Conservation (phyloP, 805 yeast genomes). For the Yamadazyma paraphyllophila region DNA sequence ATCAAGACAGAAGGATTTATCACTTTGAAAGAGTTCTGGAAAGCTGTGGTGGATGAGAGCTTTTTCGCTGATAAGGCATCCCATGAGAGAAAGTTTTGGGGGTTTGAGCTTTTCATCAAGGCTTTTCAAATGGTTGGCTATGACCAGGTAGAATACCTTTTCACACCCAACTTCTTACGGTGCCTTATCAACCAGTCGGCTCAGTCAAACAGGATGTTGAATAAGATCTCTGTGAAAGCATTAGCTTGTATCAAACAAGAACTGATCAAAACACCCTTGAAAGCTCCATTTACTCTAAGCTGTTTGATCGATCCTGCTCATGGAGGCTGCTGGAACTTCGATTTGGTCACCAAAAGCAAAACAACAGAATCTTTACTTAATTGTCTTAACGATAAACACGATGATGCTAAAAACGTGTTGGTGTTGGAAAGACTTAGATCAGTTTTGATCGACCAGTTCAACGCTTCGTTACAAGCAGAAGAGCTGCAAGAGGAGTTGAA, state of each 20-base stretch:
- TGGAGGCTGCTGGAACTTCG: slow-evolving; percentile 68
- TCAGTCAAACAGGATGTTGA: slow-evolving; percentile 60
- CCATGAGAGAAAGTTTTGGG: slow-evolving; percentile 82
- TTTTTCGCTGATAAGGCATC: slow-evolving; percentile 76
- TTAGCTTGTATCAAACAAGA: slow-evolving; percentile 43
- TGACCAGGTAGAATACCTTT: slow-evolving; percentile 27
- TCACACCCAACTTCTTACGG: slow-evolving; percentile 68
- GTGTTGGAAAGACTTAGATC: slow-evolving; percentile 21
- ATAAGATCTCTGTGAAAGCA: slow-evolving; percentile 61
- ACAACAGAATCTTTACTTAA: slow-evolving; percentile 45
- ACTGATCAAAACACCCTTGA: slow-evolving; percentile 34
- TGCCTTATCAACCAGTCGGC: slow-evolving; percentile 74
- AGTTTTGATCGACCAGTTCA: slow-evolving; percentile 25
- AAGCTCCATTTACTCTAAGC: slow-evolving; percentile 33
- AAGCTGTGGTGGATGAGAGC: slow-evolving; percentile 72
- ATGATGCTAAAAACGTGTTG: slow-evolving; percentile 16
- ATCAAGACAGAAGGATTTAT: slow-evolving; percentile 30
- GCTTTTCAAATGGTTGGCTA: slow-evolving; percentile 31
- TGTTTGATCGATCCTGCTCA: slow-evolving; percentile 28
- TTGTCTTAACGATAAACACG: slow-evolving; percentile 15
- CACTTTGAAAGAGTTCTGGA: slow-evolving; percentile 67
- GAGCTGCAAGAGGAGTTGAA: slow-evolving; percentile 16
- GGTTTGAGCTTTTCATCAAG: slow-evolving; percentile 67
- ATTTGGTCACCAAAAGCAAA: slow-evolving; percentile 70
- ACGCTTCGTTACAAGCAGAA: slow-evolving; percentile 14